A percentile compares a stretch with the other conserved stretches of the same genome.
These are phyloP conservation scores for Senecio squalidus DNA, from an alignment of 140 eudicot genomes.

Conservation along the genomic window DNA sequence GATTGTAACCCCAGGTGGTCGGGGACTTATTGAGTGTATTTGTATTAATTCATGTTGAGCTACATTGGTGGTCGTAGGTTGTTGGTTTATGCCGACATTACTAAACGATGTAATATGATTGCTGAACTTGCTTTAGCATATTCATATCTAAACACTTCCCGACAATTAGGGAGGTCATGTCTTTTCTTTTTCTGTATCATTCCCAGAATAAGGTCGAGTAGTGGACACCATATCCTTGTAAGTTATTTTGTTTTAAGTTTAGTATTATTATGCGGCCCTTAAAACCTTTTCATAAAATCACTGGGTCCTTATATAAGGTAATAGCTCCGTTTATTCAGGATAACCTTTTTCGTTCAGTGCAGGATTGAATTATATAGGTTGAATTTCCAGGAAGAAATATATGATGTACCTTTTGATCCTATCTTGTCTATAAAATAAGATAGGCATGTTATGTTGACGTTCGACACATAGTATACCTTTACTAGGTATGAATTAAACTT, in stretches of 20 bases:
- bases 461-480: conserved; percentile 19
- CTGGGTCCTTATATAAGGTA: conserved; percentile 18
- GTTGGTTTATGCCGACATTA: conserved; percentile 14
- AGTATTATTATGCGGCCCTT: not conserved
- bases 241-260: conserved; percentile 14
- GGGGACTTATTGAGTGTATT: not conserved
- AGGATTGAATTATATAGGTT: conserved; percentile 33
- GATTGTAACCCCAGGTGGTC: conserved; percentile 1
- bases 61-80: conserved; percentile 25
- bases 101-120: conserved; percentile 1
- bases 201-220: conserved; percentile 13
- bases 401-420: conserved; percentile 30
- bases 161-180: conserved; percentile 15
- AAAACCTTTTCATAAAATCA: conserved; percentile 12
- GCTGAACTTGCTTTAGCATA: conserved; percentile 7
- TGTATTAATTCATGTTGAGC: not conserved
- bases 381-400: conserved; percentile 29
- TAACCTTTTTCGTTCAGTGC: conserved; percentile 44
- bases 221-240: conserved; percentile 12
- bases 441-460: conserved; percentile 9
- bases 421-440: conserved; percentile 21
- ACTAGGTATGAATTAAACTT: conserved; percentile 21
- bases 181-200: conserved; percentile 8
- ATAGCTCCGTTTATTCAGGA: conserved; percentile 23
- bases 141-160: conserved; percentile 7